A percentile compares a stretch with the other conserved stretches of the same genome.
Evolutionary conservation across 108 stramenopile species (phyloP).

Genomic region (Nitzschia sp.): DNA sequence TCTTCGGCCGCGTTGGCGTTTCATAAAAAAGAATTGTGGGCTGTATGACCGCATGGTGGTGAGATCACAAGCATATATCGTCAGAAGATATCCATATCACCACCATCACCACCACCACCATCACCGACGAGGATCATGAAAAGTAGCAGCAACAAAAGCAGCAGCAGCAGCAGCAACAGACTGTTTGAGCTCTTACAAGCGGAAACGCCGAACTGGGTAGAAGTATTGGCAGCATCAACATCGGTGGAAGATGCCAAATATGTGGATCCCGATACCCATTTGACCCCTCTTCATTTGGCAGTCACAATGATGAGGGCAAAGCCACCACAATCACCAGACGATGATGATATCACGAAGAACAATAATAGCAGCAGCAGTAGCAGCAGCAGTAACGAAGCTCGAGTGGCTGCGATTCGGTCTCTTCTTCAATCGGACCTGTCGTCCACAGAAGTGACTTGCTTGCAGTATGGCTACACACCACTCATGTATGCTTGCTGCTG

Average conservation of each 20-base stretch:
- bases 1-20: no score
- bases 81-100: no score
- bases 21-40: no score
- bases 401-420: constrained; percentile 18
- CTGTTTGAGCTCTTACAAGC: neutral
- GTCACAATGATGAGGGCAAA: neutral
- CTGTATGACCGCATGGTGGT: no score
- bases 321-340: neutral
- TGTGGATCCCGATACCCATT: constrained; percentile 9
- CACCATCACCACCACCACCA: no score
- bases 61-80: no score
- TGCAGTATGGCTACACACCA: constrained; percentile 9
- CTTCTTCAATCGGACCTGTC: constrained; percentile 5
- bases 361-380: no score
- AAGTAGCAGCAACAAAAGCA: no score
- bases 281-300: constrained; percentile 23
- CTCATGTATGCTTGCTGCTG: constrained; percentile 23
- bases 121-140: no score
- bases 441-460: constrained; percentile 8
- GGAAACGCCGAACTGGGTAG: neutral
- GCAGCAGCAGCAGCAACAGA: no score
- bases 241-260: constrained; percentile 16
- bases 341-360: neutral
- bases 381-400: neutral
- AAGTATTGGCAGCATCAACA: neutral